These are phyloP conservation scores for Chenopodium formosanum DNA, from an alignment of 148 eudicot genomes.

Conservation along the genomic window DNA sequence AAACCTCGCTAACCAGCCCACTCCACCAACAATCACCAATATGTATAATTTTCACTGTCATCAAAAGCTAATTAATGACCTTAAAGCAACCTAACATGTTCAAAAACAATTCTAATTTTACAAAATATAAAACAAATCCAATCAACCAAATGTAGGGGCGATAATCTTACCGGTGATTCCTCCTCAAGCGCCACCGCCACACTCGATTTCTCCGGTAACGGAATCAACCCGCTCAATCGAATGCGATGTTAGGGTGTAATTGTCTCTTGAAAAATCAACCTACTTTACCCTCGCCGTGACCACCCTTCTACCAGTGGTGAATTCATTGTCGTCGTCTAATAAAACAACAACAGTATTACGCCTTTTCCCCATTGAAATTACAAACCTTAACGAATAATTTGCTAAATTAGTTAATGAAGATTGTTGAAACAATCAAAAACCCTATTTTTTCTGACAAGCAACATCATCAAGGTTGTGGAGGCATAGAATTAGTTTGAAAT, in stretches of 20 bases:
- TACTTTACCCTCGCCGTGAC: no score
- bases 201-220: conserved; percentile 16
- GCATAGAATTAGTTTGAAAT: background rate
- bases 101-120: no score
- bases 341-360: conserved; percentile 16
- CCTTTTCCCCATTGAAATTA: conserved; percentile 23
- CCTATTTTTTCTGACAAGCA: conserved; percentile 11
- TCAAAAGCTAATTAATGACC: no score
- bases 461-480: background rate
- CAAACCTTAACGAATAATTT: conserved; percentile 10
- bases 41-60: no score
- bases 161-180: conserved; percentile 30
- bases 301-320: background rate
- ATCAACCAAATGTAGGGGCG: conserved; percentile 1
- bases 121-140: no score
- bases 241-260: conserved; percentile 34
- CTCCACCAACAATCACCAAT: no score
- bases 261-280: no score
- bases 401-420: background rate
- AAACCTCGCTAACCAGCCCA: no score
- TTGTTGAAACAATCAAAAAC: background rate
- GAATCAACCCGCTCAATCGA: conserved; percentile 51
- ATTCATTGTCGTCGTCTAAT: conserved; percentile 17
- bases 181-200: conserved; percentile 19
- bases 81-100: no score